A percentile compares a stretch with the other conserved stretches of the same genome.
These are phyloP conservation scores for grape (Vitis vinifera) DNA, from an alignment of 164 flowering plant species.

Conservation along the genomic window DNA sequence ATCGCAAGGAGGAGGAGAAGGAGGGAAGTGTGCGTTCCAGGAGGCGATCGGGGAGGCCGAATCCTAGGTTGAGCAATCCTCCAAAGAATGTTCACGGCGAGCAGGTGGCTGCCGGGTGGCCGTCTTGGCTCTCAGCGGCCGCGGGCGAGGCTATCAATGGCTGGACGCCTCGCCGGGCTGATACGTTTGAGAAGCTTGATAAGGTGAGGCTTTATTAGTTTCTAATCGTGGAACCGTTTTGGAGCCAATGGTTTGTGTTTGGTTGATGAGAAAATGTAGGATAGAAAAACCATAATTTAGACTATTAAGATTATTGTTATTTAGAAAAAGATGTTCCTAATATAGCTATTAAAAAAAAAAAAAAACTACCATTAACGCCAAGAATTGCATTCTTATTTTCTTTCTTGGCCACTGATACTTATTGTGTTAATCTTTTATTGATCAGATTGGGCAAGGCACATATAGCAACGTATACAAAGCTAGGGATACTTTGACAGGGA, in stretches of 20 bases:
- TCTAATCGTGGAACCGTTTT: not conserved
- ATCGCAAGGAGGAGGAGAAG: constrained; percentile 27
- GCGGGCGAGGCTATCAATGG: constrained; percentile 72
- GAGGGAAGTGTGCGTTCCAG: constrained; percentile 20
- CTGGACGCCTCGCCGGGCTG: constrained; percentile 66
- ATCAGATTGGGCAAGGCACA: constrained; percentile 89
- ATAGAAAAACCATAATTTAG: no score
- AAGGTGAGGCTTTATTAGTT: constrained; percentile 34
- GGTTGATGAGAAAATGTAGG: constrained; percentile 6
- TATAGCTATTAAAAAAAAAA: no score
- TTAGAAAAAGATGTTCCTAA: no score
- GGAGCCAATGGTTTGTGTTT: not conserved
- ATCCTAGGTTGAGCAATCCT: constrained; percentile 52
- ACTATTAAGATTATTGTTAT: no score
- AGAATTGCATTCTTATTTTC: no score
- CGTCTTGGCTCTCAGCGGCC: constrained; percentile 64
- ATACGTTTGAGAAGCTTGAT: constrained; percentile 64
- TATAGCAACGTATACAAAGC: constrained; percentile 92
- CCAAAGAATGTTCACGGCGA: constrained; percentile 61
- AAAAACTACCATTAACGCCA: no score
- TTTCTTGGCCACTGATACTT: not conserved
- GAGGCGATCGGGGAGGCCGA: constrained; percentile 42
- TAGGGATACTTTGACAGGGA: constrained; percentile 63
- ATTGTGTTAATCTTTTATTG: constrained; percentile 6
- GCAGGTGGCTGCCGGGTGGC: constrained; percentile 75